Base-by-base conservation (phyloP, 495 filamentous ascomycete species). In the Niebla homalea region DNA sequence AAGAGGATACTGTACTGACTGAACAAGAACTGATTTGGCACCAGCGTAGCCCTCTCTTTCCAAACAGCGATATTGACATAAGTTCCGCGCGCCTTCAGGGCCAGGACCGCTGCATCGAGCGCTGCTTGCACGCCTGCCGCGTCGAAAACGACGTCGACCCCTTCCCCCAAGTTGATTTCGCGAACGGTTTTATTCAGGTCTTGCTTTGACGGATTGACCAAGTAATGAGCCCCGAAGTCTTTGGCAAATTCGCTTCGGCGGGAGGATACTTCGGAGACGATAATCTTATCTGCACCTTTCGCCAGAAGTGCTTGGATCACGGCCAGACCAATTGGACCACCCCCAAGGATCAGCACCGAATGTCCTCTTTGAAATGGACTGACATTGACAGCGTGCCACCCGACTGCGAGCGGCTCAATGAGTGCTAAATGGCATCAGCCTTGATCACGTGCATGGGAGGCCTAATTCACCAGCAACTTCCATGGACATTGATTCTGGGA, bases 11-110 rank as follows among this genome's bases (percentile, higher is more conserved):
- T 22, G 21, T 15, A 19, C 60, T 77, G 71, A 7, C 60, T 51
- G 32, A 71, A 70, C 50, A 73, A 64, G 41, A 76, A 23, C 26
- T 64, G 58, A 52, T 78, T 80, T 2, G 73, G 70, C 4, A 60
- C 52, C 20, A 81, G 62, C 7, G 62, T 62, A 15, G 70, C 68
- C 2, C 57, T 44, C 54, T 73, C 73, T 57, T 79, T 77, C 78
- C 78, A 82, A 22, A 81, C 69, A 1, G 79, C 76, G 43, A 82
- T 71, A 51, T 82, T 82, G 11, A 81, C 70, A 23, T 80, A 66
- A 0, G 76, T 79, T 4, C 79, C 79, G 37, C 71, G 62, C 4
- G 67, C 67, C 12, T 74, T 64, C 32, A 74, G 60, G 0, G 74
- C 67, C 36, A 66, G 58, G 32, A 78, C 67, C 2, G 72, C 75